Evolutionary conservation across 345 rosid genomes (phyloP).

Genomic region (Boechera stricta): DNA sequence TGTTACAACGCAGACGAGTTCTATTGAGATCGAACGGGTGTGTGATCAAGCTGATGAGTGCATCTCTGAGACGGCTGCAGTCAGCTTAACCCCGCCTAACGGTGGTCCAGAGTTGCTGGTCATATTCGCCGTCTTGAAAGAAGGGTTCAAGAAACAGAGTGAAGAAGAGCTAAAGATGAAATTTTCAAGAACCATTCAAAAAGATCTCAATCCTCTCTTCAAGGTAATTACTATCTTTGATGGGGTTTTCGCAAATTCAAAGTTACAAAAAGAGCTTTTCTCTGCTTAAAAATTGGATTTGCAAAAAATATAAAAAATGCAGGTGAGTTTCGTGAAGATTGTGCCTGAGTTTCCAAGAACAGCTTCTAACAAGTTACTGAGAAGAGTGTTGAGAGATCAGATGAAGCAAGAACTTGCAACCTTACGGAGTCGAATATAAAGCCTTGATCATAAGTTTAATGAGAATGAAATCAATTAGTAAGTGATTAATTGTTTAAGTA

Average conservation of each 20-base stretch:
- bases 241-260: neutral
- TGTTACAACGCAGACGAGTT: constrained; percentile 66
- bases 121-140: constrained; percentile 67
- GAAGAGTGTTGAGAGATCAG: constrained; percentile 77
- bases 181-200: constrained; percentile 68
- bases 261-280: neutral
- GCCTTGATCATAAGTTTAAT: neutral
- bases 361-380: constrained; percentile 79
- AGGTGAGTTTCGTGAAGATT: constrained; percentile 80
- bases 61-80: constrained; percentile 79
- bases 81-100: constrained; percentile 57
- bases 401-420: constrained; percentile 56
- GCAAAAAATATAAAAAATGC: neutral
- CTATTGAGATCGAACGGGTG: constrained; percentile 85
- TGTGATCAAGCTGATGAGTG: constrained; percentile 77
- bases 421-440: constrained; percentile 55
- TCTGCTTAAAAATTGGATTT: neutral
- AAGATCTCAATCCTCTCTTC: constrained; percentile 82
- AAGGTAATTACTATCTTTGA: constrained; percentile 54
- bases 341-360: constrained; percentile 76
- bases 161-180: constrained; percentile 63
- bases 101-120: constrained; percentile 85
- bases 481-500: too few species aligned
- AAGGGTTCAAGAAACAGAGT: constrained; percentile 49
- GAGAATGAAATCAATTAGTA: neutral